Evolutionary conservation across 129 eudicot species (phyloP), one percentile per base, ranked within the genome.

Genomic region (Centella asiatica): DNA sequence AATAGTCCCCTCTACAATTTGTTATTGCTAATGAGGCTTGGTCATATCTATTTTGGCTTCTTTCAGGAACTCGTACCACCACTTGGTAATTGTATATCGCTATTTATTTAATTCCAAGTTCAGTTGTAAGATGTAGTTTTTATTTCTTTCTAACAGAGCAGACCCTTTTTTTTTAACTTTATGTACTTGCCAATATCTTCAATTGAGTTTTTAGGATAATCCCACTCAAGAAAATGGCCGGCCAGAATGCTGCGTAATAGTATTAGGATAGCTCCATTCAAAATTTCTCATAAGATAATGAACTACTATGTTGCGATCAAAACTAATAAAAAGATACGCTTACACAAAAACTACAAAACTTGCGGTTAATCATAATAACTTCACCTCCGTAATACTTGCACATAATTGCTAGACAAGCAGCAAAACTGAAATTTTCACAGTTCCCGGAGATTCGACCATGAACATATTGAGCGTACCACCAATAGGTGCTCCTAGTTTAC

Each of bases 211-310:
- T 62, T 44, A 32, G 67, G 50, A 62, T 32, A 46, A 62, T 20
- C 40, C 67, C 58, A 62, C 67, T 62, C 20, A 62, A 19, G 6
- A 45, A 20, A 62, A 62, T 62, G 54, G 67, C 67, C 67, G 42
- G 56, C 67, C 54, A 45, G 67, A 62, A 55, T 62, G 67, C 56
- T 45, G 67, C 67, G 4, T 45, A 45, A 25, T 63, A 62, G 40
- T 26, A 44, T 44, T 45, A 6, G 27, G 53, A 62, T 29, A 36
- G 65, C 65, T 60, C 31, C 31, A 20, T 39, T 32, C 49, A 37
- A 4, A 7, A 0, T 60, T 10, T 49, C 31, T 34, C 44, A 36
- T 34, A 36, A 60, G 31, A 60, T 33, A 15, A 26, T 3, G 14
- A 3, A 20, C 39, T 9, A 34, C 39, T 34, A 34, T 34, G 39